Conservation (phyloP, 2,329 filamentous ascomycete species). For the Cercospora canescens region DNA sequence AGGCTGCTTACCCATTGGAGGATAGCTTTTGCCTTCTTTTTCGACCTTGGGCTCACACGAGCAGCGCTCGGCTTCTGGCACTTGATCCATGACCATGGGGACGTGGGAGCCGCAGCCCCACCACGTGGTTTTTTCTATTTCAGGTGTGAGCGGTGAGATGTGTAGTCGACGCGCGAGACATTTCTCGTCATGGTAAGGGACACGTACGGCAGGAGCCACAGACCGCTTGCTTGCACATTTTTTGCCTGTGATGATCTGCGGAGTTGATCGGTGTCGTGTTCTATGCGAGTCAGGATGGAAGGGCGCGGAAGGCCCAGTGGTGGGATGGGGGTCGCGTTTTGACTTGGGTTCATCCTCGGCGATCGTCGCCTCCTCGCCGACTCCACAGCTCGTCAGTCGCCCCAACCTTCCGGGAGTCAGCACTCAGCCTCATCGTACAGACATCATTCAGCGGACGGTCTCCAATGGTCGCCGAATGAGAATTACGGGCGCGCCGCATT, state of each 20-base stretch:
- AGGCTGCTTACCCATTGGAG: constrained; percentile 55
- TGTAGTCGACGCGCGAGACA: background rate
- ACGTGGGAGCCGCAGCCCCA: constrained; percentile 36
- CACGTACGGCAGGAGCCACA: constrained; percentile 56
- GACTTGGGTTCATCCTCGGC: background rate
- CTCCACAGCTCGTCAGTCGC: background rate
- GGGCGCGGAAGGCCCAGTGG: background rate
- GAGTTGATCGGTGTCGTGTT: background rate
- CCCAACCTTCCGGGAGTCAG: background rate
- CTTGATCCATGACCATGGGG: constrained; percentile 55
- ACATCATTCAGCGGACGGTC: background rate
- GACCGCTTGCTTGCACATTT: constrained; percentile 66
- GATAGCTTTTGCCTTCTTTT: constrained; percentile 62
- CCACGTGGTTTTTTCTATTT: constrained; percentile 36
- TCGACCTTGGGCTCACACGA: constrained; percentile 64
- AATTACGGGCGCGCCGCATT: background rate
- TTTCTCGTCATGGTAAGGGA: background rate
- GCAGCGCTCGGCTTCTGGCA: constrained; percentile 63
- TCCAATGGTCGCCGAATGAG: background rate
- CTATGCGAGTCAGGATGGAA: background rate
- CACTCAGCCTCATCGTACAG: background rate
- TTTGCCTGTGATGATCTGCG: constrained; percentile 4
- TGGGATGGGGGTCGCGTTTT: background rate
- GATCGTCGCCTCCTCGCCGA: background rate
- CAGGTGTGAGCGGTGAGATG: background rate